Conservation (phyloP, 371 early-diverging fungal species). For the Syncephalastrum sp. region DNA sequence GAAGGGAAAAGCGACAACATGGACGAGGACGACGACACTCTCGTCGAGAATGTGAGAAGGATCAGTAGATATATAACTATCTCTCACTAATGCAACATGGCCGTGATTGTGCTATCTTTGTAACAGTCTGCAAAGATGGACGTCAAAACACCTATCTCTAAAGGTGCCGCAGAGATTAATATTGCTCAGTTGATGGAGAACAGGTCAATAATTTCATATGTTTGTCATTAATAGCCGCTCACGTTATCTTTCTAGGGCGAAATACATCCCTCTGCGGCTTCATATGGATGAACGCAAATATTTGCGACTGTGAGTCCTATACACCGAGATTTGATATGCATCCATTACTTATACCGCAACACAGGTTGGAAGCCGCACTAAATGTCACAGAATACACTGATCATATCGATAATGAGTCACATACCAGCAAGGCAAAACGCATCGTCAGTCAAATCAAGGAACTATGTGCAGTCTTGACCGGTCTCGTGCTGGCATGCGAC, state of each 20-base stretch:
- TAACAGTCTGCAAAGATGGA: background rate
- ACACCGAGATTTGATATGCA: background rate
- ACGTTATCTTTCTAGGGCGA: slow-evolving; percentile 43
- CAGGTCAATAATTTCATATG: slow-evolving; percentile 35
- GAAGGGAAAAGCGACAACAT: slow-evolving; percentile 8
- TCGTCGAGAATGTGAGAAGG: slow-evolving; percentile 12
- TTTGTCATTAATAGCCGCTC: too few relatives aligned
- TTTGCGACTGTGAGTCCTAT: slow-evolving; percentile 68
- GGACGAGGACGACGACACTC: slow-evolving; percentile 11
- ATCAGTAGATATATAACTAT: background rate
- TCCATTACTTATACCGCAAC: background rate
- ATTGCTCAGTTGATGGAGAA: slow-evolving; percentile 77
- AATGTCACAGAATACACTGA: slow-evolving; percentile 86
- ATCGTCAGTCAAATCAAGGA: slow-evolving; percentile 94
- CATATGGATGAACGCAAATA: slow-evolving; percentile 84
- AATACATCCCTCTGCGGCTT: slow-evolving; percentile 91
- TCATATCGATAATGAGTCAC: slow-evolving; percentile 88
- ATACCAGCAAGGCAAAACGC: slow-evolving; percentile 83
- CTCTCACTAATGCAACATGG: background rate
- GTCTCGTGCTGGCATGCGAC: slow-evolving; percentile 81
- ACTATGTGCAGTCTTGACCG: slow-evolving; percentile 90
- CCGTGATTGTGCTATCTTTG: slow-evolving; percentile 8
- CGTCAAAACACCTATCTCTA: background rate
- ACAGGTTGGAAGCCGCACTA: slow-evolving; percentile 84
- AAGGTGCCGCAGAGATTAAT: slow-evolving; percentile 18